Base-by-base conservation (phyloP, 2,329 filamentous ascomycete genomes). In the Botrytis paeoniae region DNA sequence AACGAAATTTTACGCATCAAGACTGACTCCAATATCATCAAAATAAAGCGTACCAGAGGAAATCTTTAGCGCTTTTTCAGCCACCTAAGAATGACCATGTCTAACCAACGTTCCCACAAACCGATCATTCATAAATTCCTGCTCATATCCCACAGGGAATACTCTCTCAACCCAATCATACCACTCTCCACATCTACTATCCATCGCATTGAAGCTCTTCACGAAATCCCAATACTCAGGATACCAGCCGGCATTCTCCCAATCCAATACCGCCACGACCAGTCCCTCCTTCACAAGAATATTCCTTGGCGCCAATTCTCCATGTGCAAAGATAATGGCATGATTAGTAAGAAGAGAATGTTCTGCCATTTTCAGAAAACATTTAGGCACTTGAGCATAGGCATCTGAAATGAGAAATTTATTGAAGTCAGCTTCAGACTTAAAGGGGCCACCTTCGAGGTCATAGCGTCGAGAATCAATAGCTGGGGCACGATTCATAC, bases 401-500 rank as follows among this genome's bases (percentile, higher is more conserved):
- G 29, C 39, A 14, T 64, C 61, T 9, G 71, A 71, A 35, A 74
- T 18, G 25, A 74, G 65, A 20, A 73, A 71, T 12, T 74, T 35
- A 64, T 76, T 75, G 60, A 76, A 73, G 20, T 69, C 63, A 14
- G n/a, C n/a, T 70, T 75, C 74, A 6, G 65, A 73, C 32, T 71
- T 48, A 32, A 75, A 75, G 32, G 69, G 74, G 20, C 71, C 71
- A 37, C 69, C 73, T 60, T 64, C 73, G 29, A 73, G 70, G 16
- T 71, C 69, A 61, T 73, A 73, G 14, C 59, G 69, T 10, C 73
- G 71, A 4, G 51, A 69, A 64, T 75, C 73, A n/a, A 72, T 72
- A 25, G 71, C 73, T 43, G 57, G 68, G 37, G 65, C 45, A 12
- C 71, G 41, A 73, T 75, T 65, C 22, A 75, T 37, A 29, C 66